Evolutionary conservation across 257 asterid genomes (phyloP), one percentile per base, ranked within the genome.

Genomic region (Linderniella brevidens): DNA sequence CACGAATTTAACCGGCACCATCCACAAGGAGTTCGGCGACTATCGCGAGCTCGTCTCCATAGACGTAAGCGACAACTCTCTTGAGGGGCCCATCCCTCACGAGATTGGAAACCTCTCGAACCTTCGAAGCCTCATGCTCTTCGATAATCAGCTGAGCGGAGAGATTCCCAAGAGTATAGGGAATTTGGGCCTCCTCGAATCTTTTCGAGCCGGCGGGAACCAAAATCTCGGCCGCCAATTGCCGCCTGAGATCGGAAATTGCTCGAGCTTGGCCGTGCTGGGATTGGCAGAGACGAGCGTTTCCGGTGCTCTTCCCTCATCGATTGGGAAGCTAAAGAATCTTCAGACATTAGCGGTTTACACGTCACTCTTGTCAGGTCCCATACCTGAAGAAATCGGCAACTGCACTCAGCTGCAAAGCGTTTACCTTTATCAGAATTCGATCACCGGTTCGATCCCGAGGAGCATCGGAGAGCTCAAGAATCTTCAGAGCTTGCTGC

Each of bases 201-300:
- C 68, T 0, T 59, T 90, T 63, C 59, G 98, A 50, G 93, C 92
- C 9, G 98, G 98, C 4, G 98, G 98, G 19, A 90, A 90, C 46
- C 92, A 70, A 43, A 78, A 90, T 64, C 82, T 90, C 18, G 65
- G 65, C 12, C 96, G 98, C 0, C 69, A 57, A 18, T 48, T 90
- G 59, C 98, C 98, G 15, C 15, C 0, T 1, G 96, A 78, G 70
- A 73, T 90, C 47, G 98, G 98, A 4, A 81, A 73, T 73, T 90
- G 98, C 75, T 63, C 68, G 8, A 85, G 64, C 17, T 63, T 90
- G 70, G 19, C 40, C 0, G 19, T 71, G 0, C 70, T 88, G 5
- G 98, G 98, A 60, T 68, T 88, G 4, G 96, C 98, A 0, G 98
- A 80, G 50, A 84, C 98, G 17, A 38, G 82, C 67, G 69, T 88